These are phyloP conservation scores for Lagenidium sp. DNA, from an alignment of 352 stramenopile genomes.

Conservation along the genomic window DNA sequence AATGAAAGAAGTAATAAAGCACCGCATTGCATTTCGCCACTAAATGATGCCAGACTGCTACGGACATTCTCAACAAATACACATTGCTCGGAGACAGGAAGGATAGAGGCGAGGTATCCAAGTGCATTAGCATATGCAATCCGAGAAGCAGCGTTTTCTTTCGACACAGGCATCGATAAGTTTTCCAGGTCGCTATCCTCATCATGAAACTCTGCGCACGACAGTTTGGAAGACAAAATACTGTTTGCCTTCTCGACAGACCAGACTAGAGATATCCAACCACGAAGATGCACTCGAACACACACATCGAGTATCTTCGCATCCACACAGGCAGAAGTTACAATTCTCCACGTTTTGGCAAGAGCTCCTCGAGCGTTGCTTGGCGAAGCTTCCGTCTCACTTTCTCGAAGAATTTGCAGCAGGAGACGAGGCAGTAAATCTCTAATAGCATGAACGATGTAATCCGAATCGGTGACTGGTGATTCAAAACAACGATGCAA, in stretches of 20 bases:
- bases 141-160: slow-evolving; percentile 22
- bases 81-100: slow-evolving; percentile 18
- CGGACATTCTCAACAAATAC: too few species aligned
- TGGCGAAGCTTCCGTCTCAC: too few species aligned
- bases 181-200: not conserved
- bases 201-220: too few species aligned
- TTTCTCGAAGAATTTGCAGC: slow-evolving; percentile 49
- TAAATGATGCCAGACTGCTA: slow-evolving; percentile 23
- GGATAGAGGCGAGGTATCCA: slow-evolving; percentile 22
- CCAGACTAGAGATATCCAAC: slow-evolving; percentile 52
- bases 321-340: slow-evolving; percentile 17
- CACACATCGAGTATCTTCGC: slow-evolving; percentile 13
- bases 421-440: slow-evolving; percentile 56
- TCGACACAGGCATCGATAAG: not conserved
- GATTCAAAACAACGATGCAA: too few species aligned
- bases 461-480: too few species aligned
- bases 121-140: slow-evolving; percentile 53
- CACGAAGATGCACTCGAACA: slow-evolving; percentile 10
- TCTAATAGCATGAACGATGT: too few species aligned
- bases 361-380: slow-evolving; percentile 15
- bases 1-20: slow-evolving; percentile 34
- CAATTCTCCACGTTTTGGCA: slow-evolving; percentile 31
- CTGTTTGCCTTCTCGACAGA: slow-evolving; percentile 25
- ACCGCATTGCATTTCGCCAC: slow-evolving; percentile 54
- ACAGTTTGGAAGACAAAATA: too few species aligned